Percentiles rank a stretch among this genome's conserved stretches.
Evolutionary conservation across 2,329 filamentous ascomycete species (phyloP).

Genomic region (Epichloe baconii): DNA sequence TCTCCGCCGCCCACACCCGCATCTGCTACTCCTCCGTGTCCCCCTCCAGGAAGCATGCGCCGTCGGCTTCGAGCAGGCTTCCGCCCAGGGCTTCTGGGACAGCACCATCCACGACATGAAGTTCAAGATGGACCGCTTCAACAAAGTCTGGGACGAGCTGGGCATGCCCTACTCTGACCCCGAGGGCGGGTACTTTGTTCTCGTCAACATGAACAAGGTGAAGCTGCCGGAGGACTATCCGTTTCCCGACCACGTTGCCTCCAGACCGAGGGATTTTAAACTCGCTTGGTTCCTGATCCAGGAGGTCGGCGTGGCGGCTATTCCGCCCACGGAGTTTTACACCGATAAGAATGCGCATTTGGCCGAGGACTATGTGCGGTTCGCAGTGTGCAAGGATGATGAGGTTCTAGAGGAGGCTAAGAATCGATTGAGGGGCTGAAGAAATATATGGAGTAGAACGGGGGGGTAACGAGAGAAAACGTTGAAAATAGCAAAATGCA

Average conservation of each 20-base stretch:
- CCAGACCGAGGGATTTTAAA: constrained; percentile 83
- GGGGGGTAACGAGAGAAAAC: no score
- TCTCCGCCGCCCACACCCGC: constrained; percentile 81
- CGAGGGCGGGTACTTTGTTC: constrained; percentile 93
- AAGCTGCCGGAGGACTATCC: constrained; percentile 71
- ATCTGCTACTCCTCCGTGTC: constrained; percentile 95
- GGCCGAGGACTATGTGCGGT: constrained; percentile 85
- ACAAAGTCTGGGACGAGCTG: constrained; percentile 64
- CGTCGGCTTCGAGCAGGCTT: constrained; percentile 86
- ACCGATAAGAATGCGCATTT: constrained; percentile 71
- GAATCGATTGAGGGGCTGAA: constrained; percentile 57
- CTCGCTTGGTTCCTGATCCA: constrained; percentile 94
- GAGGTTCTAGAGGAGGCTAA: constrained; percentile 70
- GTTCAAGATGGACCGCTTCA: constrained; percentile 76
- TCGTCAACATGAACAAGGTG: constrained; percentile 86
- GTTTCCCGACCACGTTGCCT: constrained; percentile 80
- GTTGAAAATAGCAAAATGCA: no score
- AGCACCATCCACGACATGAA: constrained; percentile 77
- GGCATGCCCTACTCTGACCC: constrained; percentile 76
- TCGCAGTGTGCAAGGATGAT: constrained; percentile 94
- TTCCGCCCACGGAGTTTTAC: constrained; percentile 95
- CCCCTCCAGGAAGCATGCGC: constrained; percentile 79
- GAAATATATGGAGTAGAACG: constrained; percentile 45
- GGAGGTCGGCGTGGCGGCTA: constrained; percentile 88
- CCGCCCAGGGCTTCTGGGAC: constrained; percentile 77